phyloP scores from a whole-genome alignment of 306 rosid species.

The Dryas alaskensis region DNA sequence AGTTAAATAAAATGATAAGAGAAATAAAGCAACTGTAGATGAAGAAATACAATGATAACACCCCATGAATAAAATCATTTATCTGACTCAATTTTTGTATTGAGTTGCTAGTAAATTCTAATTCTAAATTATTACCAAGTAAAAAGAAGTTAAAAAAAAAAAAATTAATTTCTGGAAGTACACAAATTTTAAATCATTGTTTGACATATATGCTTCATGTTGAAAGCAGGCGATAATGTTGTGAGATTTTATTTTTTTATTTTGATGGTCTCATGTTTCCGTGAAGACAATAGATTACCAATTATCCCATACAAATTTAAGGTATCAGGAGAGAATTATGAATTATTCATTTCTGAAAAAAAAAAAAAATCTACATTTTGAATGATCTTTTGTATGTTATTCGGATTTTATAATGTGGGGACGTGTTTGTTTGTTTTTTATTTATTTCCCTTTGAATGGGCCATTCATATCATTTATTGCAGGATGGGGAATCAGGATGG shows the following conservation, averaged over 20 bases:
- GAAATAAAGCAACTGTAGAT: too few species aligned
- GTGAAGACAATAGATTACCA: neutral
- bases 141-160: too few species aligned
- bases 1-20: neutral
- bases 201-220: neutral
- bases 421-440: neutral
- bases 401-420: slow-evolving; percentile 14
- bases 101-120: too few species aligned
- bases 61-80: too few species aligned
- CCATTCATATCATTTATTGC: slow-evolving; percentile 23
- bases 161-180: too few species aligned
- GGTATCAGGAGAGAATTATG: neutral
- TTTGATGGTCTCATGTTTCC: neutral
- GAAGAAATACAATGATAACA: too few species aligned
- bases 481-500: slow-evolving; percentile 99
- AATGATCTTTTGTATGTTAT: neutral
- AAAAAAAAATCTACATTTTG: neutral
- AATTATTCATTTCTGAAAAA: neutral
- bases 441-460: neutral
- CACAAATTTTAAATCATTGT: neutral
- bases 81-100: too few species aligned
- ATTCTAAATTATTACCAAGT: too few species aligned
- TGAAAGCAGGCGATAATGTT: neutral
- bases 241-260: neutral
- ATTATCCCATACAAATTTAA: neutral